Conservation (phyloP, 306 rosid genomes). For the Prosopis cineraria region DNA sequence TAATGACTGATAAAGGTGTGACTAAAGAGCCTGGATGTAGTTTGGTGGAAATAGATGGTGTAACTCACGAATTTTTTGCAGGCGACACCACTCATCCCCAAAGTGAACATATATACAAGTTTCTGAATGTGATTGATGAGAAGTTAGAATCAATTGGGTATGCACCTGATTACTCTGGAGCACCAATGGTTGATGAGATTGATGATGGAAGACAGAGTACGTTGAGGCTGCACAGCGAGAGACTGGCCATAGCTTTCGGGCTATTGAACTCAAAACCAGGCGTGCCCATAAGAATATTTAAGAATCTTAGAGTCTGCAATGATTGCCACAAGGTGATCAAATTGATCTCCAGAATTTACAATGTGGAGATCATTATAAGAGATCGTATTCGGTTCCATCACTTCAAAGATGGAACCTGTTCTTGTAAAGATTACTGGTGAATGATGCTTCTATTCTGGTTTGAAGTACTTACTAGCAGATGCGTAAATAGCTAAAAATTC, state of each 20-base stretch:
- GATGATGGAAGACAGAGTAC: conserved; percentile 46
- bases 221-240: conserved; percentile 69
- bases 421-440: conserved; percentile 79
- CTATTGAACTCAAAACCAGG: conserved; percentile 56
- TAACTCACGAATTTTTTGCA: conserved; percentile 72
- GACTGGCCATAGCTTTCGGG: conserved; percentile 79
- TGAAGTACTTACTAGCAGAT: neutral
- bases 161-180: conserved; percentile 59
- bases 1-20: conserved; percentile 67
- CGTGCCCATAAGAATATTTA: conserved; percentile 60
- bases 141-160: conserved; percentile 52
- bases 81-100: conserved; percentile 78
- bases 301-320: conserved; percentile 75
- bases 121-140: conserved; percentile 55
- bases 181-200: conserved; percentile 53
- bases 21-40: conserved; percentile 79
- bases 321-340: conserved; percentile 71
- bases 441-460: neutral
- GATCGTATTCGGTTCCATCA: conserved; percentile 77
- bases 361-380: conserved; percentile 69
- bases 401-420: conserved; percentile 65
- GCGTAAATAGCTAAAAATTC: conserved; percentile 15
- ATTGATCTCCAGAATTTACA: conserved; percentile 55
- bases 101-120: conserved; percentile 49
- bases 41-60: conserved; percentile 66